A percentile compares a stretch with the other conserved stretches of the same genome.
Conservation (phyloP, 176 grass and related monocot species). For the Oryza longistaminata region DNA sequence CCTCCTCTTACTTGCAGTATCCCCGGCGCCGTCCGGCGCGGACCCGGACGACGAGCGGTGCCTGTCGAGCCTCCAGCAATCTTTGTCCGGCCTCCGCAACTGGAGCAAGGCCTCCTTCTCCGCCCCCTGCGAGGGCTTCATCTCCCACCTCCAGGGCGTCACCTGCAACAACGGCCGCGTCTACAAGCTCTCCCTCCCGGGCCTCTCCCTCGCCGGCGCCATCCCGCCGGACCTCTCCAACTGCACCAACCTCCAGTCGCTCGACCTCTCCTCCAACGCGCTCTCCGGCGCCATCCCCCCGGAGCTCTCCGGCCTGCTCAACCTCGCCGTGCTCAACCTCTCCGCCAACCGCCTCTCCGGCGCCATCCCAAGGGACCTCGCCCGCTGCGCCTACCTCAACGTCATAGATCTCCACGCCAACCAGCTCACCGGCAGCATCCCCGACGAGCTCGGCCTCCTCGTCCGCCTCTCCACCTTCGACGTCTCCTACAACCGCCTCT, state of each 20-base stretch:
- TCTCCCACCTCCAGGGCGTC: slow-evolving; percentile 59
- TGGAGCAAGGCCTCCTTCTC: slow-evolving; percentile 55
- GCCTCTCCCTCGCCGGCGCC: slow-evolving; percentile 43
- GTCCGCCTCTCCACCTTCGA: slow-evolving; percentile 71
- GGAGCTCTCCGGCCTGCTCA: slow-evolving; percentile 58
- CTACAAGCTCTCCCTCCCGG: slow-evolving; percentile 71
- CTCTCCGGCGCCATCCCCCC: slow-evolving; percentile 52
- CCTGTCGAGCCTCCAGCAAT: slow-evolving; percentile 50
- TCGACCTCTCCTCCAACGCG: slow-evolving; percentile 74
- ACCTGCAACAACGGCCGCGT: slow-evolving; percentile 88
- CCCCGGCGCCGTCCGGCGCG: slow-evolving; percentile 8
- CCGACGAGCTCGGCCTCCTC: slow-evolving; percentile 63
- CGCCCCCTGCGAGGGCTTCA: slow-evolving; percentile 64
- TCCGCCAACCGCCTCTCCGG: slow-evolving; percentile 60
- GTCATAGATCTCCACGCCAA: slow-evolving; percentile 86
- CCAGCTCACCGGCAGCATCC: slow-evolving; percentile 60
- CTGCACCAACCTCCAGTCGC: slow-evolving; percentile 82
- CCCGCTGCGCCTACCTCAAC: slow-evolving; percentile 75
- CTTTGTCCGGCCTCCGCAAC: slow-evolving; percentile 49
- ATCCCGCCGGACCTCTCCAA: slow-evolving; percentile 65
- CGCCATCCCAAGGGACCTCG: slow-evolving; percentile 60
- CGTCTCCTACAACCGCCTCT: slow-evolving; percentile 68
- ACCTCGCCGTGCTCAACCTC: slow-evolving; percentile 83
- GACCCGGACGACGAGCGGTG: slow-evolving; percentile 66
- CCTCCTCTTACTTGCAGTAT: background rate